Conservation (phyloP, 2,329 filamentous ascomycete genomes). For the Diplodia scrobiculata region DNA sequence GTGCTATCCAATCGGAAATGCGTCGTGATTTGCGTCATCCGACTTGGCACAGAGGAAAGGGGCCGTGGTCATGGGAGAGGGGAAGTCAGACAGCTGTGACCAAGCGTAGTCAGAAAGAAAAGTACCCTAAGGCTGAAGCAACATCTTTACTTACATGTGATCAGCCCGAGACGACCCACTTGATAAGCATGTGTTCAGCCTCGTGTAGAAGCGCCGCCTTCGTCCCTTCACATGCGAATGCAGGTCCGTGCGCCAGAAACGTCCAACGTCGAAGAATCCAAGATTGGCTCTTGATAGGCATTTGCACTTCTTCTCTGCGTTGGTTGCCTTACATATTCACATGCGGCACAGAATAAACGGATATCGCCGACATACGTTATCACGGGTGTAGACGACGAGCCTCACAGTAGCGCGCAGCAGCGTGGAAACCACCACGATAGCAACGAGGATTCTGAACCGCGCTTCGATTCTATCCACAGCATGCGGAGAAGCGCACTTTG, state of each 20-base stretch:
- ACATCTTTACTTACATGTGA: background rate
- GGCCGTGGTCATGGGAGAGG: no score
- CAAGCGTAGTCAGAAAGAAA: background rate
- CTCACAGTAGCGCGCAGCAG: background rate
- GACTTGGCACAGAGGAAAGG: no score
- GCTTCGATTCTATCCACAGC: background rate
- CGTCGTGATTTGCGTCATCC: no score
- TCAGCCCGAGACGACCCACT: background rate
- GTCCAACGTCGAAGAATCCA: background rate
- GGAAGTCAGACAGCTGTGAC: no score
- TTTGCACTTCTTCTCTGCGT: background rate
- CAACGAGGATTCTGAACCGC: background rate
- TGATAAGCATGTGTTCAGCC: background rate
- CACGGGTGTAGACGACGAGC: background rate
- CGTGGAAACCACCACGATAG: background rate
- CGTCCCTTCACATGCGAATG: background rate
- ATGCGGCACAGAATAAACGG: background rate
- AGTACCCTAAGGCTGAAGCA: background rate
- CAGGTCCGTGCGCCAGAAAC: no score
- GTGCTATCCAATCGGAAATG: no score
- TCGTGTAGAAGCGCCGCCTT: background rate
- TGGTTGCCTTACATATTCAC: background rate
- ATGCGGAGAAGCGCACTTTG: background rate
- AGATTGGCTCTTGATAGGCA: background rate
- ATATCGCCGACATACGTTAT: background rate